A percentile compares a stretch with the other conserved stretches of the same genome.
phyloP scores from a whole-genome alignment of 2,329 filamentous ascomycete genomes.

The Fusarium sublunatum region DNA sequence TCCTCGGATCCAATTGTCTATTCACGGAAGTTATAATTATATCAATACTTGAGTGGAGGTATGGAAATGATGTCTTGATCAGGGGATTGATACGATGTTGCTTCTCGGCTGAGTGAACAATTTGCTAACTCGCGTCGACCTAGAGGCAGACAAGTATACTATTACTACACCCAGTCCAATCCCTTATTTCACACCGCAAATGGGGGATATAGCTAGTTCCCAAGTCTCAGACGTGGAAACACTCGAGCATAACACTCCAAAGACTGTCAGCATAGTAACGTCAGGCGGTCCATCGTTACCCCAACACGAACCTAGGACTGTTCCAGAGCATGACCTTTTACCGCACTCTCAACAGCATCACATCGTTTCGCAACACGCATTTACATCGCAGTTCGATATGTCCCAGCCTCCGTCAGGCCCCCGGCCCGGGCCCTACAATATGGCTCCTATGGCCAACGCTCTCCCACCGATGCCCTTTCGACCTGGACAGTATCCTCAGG shows the following conservation, averaged over 20 bases:
- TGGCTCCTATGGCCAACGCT: slow-evolving; percentile 58
- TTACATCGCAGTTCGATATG: slow-evolving; percentile 58
- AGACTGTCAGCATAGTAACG: slow-evolving; percentile 11
- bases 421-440: slow-evolving; percentile 57
- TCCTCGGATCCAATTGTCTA: slow-evolving; percentile 3
- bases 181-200: slow-evolving; percentile 18
- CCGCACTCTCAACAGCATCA: slow-evolving; percentile 44
- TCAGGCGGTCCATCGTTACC: slow-evolving; percentile 12
- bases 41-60: slow-evolving; percentile 15
- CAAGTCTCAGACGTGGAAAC: slow-evolving; percentile 29
- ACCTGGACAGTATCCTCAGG: slow-evolving; percentile 52
- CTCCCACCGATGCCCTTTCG: slow-evolving; percentile 58
- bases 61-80: not conserved
- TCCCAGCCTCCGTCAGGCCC: slow-evolving; percentile 40
- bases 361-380: slow-evolving; percentile 53
- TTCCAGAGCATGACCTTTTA: slow-evolving; percentile 39
- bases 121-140: slow-evolving; percentile 17
- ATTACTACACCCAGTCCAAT: slow-evolving; percentile 5
- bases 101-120: not conserved
- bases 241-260: slow-evolving; percentile 20
- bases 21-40: not conserved
- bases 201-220: slow-evolving; percentile 41
- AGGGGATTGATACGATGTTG: not conserved
- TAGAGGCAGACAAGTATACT: not conserved
- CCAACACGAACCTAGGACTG: slow-evolving; percentile 21